phyloP scores from a whole-genome alignment of 805 yeast species.

The Metschnikowia reukaufii region DNA sequence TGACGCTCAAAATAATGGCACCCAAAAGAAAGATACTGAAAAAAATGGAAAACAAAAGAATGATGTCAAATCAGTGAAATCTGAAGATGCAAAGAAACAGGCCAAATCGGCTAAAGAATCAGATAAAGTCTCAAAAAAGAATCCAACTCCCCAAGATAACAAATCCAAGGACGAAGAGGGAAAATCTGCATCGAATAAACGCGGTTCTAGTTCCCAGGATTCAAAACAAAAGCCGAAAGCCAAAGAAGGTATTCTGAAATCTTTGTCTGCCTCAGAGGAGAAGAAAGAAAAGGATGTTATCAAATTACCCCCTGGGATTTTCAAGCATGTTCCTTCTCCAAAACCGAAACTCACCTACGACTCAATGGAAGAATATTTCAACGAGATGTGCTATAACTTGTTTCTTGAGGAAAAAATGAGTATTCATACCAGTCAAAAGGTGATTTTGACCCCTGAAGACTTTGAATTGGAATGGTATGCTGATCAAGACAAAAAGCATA shows the following conservation, averaged over 20 bases:
- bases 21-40: not conserved
- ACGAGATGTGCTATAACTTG: constrained; percentile 59
- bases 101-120: no score
- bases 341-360: constrained; percentile 49
- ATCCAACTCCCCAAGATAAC: no score
- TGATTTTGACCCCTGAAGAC: constrained; percentile 37
- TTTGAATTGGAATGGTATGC: constrained; percentile 53
- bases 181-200: not conserved
- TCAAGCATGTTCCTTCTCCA: constrained; percentile 32
- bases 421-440: constrained; percentile 38
- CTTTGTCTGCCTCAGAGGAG: not conserved
- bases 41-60: no score
- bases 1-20: not conserved
- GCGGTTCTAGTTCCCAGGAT: not conserved
- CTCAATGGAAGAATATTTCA: constrained; percentile 50
- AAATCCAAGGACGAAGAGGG: not conserved
- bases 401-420: constrained; percentile 58
- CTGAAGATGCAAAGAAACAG: no score
- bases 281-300: not conserved
- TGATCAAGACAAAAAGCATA: constrained; percentile 43
- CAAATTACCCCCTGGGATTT: constrained; percentile 28
- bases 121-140: not conserved
- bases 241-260: not conserved
- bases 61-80: no score
- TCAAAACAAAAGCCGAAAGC: not conserved